Conservation (phyloP, 768 basidiomycete species). For the Candolleomyces efflorescens region DNA sequence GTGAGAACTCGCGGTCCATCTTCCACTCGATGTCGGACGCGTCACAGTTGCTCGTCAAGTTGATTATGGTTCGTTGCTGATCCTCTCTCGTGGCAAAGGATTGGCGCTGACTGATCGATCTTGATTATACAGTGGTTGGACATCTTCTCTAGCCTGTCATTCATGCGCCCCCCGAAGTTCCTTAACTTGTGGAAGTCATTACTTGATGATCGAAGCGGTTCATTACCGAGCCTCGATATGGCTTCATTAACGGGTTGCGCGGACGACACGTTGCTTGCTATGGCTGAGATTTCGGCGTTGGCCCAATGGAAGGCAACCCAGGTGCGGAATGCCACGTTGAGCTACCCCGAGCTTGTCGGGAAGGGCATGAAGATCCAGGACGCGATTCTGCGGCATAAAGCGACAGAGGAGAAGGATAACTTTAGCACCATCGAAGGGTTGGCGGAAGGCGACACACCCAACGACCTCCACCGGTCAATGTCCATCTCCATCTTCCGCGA, state of each 20-base stretch:
- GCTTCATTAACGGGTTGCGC: constrained; percentile 73
- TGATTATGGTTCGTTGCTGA: constrained; percentile 58
- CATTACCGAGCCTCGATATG: constrained; percentile 41
- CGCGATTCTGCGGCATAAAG: constrained; percentile 45
- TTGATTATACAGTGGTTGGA: constrained; percentile 62
- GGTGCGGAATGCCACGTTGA: constrained; percentile 59
- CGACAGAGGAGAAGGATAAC: constrained; percentile 27
- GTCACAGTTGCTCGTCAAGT: constrained; percentile 61
- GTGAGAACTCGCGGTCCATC: constrained; percentile 52
- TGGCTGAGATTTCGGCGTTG: constrained; percentile 70
- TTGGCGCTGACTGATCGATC: constrained; percentile 12
- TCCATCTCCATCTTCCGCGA: constrained; percentile 62
- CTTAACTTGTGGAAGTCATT: constrained; percentile 62
- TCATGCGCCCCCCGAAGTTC: constrained; percentile 60
- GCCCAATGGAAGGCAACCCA: constrained; percentile 73
- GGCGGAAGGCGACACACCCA: constrained; percentile 27
- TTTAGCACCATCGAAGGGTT: constrained; percentile 27
- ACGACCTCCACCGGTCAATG: constrained; percentile 43
- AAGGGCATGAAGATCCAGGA: constrained; percentile 72
- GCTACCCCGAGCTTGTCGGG: constrained; percentile 68
- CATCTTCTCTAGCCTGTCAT: constrained; percentile 63
- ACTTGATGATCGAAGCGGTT: constrained; percentile 45
- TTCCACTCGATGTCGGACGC: constrained; percentile 51
- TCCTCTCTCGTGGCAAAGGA: neutral
- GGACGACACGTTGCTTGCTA: constrained; percentile 70